Conservation (phyloP, 2,329 filamentous ascomycete genomes). For the Alternaria sp. region DNA sequence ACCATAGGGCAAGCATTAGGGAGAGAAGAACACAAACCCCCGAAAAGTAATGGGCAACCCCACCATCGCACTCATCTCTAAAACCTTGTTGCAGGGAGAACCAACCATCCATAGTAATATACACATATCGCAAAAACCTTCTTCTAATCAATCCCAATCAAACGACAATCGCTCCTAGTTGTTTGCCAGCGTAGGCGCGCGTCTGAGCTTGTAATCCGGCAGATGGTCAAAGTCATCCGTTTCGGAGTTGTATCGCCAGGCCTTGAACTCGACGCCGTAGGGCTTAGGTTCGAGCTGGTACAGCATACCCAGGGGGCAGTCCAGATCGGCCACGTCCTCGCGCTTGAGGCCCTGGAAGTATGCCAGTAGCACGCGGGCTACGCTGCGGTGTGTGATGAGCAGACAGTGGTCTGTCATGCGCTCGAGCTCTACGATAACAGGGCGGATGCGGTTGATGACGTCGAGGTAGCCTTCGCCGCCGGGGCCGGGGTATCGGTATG, state of each 20-base stretch:
- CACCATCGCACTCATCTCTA: not conserved
- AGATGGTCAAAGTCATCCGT: conserved; percentile 83
- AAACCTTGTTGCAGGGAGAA: not conserved
- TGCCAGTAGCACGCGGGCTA: conserved; percentile 89
- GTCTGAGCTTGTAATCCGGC: conserved; percentile 79
- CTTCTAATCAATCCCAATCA: not conserved
- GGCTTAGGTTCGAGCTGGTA: conserved; percentile 97
- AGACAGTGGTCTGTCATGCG: conserved; percentile 95
- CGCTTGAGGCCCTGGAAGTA: conserved; percentile 95
- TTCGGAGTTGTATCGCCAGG: conserved; percentile 84
- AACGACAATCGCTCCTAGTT: conserved; percentile 12
- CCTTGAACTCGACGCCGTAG: conserved; percentile 96
- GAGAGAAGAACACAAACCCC: not conserved
- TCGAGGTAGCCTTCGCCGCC: conserved; percentile 97
- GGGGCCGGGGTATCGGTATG: conserved; percentile 94
- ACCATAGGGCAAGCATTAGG: not conserved
- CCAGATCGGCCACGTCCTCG: conserved; percentile 91
- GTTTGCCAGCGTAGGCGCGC: conserved; percentile 49
- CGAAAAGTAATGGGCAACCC: not conserved
- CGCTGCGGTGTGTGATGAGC: conserved; percentile 89
- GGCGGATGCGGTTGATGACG: conserved; percentile 91
- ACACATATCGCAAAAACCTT: not conserved
- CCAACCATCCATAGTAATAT: conserved; percentile 7
- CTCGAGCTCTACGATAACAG: conserved; percentile 96
- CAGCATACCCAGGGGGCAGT: conserved; percentile 90